Evolutionary conservation across 2,329 filamentous ascomycete species (phyloP).

Genomic region (Metarhizium album): DNA sequence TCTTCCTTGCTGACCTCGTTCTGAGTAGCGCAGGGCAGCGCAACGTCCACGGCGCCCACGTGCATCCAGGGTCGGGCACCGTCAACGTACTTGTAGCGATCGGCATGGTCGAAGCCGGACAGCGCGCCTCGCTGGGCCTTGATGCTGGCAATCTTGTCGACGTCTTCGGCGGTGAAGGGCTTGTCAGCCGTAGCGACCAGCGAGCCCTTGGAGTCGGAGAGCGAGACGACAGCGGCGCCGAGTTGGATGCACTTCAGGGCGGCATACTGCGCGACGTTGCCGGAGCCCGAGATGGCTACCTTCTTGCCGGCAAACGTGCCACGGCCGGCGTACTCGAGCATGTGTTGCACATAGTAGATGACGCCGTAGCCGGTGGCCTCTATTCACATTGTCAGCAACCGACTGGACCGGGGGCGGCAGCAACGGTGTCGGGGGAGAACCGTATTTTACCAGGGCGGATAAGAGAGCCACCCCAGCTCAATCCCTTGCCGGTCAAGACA

Average conservation of each 20-base stretch:
- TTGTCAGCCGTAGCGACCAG: conserved; percentile 62
- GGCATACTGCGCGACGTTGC: conserved; percentile 96
- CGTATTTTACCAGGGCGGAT: conserved; percentile 61
- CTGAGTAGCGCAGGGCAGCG: conserved; percentile 87
- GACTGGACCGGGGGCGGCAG: background rate
- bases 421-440: background rate
- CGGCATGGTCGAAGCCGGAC: conserved; percentile 53
- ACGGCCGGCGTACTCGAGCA: conserved; percentile 84
- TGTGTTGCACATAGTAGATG: conserved; percentile 92
- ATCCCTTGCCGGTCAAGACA: conserved; percentile 91
- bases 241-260: conserved; percentile 95
- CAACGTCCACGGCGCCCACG: conserved; percentile 81
- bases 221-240: conserved; percentile 80
- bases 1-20: conserved; percentile 94
- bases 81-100: conserved; percentile 74
- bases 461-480: conserved; percentile 82
- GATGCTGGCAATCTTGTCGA: conserved; percentile 68
- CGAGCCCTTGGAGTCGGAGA: conserved; percentile 84
- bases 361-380: conserved; percentile 96
- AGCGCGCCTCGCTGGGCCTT: conserved; percentile 83
- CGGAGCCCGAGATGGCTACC: conserved; percentile 91
- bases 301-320: conserved; percentile 84
- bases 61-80: conserved; percentile 87
- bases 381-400: conserved; percentile 9
- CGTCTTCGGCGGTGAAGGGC: conserved; percentile 64